Percentiles rank a stretch among this genome's conserved stretches.
Conservation (phyloP, 78 protist species). For the Chrysochromulina parva region DNA sequence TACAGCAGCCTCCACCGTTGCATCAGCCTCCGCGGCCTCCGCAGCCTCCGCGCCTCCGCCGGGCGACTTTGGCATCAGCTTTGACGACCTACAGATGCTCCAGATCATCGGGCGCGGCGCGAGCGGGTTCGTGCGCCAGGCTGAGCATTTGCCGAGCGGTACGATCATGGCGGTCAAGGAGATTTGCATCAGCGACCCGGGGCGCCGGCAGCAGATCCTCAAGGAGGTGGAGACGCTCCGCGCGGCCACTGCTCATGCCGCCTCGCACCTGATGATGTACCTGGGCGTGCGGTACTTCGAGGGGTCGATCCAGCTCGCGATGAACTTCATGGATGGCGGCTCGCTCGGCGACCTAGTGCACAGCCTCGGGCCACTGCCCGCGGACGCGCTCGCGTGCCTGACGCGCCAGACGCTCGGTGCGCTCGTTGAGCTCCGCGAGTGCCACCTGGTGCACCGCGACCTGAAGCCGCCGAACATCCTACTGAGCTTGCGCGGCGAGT, state of each 20-base stretch:
- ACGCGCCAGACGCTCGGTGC: constrained; percentile 16
- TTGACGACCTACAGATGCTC: not conserved
- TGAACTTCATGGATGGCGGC: constrained; percentile 52
- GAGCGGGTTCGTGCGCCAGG: not conserved
- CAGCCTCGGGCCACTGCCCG: not conserved
- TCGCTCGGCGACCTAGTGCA: constrained; percentile 25
- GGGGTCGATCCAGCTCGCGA: constrained; percentile 18
- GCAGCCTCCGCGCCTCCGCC: too few relatives aligned
- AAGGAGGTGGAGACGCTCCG: not conserved
- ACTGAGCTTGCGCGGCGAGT: not conserved
- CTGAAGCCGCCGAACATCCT: constrained; percentile 58
- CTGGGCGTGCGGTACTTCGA: constrained; percentile 14
- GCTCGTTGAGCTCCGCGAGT: constrained; percentile 23
- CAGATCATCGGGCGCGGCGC: constrained; percentile 13
- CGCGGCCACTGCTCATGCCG: too few relatives aligned
- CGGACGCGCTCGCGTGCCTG: not conserved
- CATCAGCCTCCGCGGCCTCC: too few relatives aligned
- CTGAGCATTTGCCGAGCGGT: not conserved
- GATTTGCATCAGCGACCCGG: not conserved
- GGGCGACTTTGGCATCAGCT: not conserved
- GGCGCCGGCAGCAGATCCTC: not conserved
- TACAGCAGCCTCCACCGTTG: too few relatives aligned
- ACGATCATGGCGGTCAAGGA: not conserved
- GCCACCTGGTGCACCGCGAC: constrained; percentile 45
- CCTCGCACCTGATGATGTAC: not conserved